These are phyloP conservation scores for Knoxdaviesia capensis DNA, from an alignment of 2,329 filamentous ascomycete species.

Conservation along the genomic window DNA sequence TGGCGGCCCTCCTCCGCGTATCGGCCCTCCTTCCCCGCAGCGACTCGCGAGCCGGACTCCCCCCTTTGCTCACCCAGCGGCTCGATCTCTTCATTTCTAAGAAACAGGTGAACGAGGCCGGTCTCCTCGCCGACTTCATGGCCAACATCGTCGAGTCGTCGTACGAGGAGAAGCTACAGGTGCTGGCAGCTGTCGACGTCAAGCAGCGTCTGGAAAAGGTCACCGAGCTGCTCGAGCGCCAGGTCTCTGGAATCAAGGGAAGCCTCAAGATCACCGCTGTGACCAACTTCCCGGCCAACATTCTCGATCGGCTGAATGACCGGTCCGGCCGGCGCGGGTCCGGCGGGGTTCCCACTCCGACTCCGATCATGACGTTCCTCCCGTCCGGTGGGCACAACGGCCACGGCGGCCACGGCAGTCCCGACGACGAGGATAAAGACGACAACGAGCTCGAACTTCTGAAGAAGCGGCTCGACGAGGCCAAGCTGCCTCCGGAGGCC, in stretches of 20 bases:
- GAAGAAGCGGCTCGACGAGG: constrained; percentile 67
- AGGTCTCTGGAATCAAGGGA: constrained; percentile 67
- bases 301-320: constrained; percentile 31
- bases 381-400: constrained; percentile 1
- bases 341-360: constrained; percentile 8
- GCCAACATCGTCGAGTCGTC: constrained; percentile 73
- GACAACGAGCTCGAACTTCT: constrained; percentile 80
- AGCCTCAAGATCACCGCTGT: constrained; percentile 72
- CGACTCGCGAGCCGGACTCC: constrained; percentile 43
- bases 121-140: constrained; percentile 87
- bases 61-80: constrained; percentile 67
- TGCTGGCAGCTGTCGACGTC: constrained; percentile 64
- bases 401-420: constrained; percentile 18
- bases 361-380: constrained; percentile 15
- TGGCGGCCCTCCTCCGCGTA: constrained; percentile 66
- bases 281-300: constrained; percentile 42
- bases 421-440: constrained; percentile 59
- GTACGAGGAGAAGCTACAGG: constrained; percentile 76
- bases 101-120: constrained; percentile 66
- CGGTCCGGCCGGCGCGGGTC: constrained; percentile 4
- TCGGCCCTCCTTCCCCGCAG: constrained; percentile 64
- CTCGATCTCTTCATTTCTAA: constrained; percentile 74
- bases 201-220: constrained; percentile 63
- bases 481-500: constrained; percentile 64
- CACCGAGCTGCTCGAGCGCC: constrained; percentile 63